Evolutionary conservation across 345 rosid genomes (phyloP).

Genomic region (Eucalyptus polybractea): DNA sequence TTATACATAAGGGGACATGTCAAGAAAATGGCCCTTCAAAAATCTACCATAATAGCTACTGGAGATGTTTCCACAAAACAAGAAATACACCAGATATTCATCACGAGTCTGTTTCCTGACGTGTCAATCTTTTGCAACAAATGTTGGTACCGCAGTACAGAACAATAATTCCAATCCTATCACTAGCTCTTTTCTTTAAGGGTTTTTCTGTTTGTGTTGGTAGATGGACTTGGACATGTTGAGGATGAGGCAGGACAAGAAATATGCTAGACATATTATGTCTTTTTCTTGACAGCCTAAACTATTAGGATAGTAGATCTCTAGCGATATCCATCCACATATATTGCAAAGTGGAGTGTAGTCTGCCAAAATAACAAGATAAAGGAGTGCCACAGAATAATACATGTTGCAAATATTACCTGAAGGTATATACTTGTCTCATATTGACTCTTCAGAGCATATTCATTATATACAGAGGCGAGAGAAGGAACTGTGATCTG

Average conservation of each 20-base stretch:
- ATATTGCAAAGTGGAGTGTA: not conserved
- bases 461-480: slow-evolving; percentile 50
- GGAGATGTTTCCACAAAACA: not conserved
- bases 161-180: not conserved
- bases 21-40: not conserved
- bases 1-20: not conserved
- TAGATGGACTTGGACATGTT: not conserved
- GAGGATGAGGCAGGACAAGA: not conserved
- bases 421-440: slow-evolving; percentile 56
- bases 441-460: slow-evolving; percentile 49
- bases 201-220: not conserved
- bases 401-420: slow-evolving; percentile 9
- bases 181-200: not conserved
- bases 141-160: not conserved
- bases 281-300: not conserved
- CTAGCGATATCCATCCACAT: not conserved
- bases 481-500: slow-evolving; percentile 46
- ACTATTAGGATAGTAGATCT: not conserved
- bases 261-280: not conserved
- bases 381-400: not conserved
- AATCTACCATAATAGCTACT: not conserved
- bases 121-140: not conserved
- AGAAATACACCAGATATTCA: not conserved
- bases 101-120: not conserved
- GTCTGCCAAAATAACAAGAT: not conserved